Conservation (phyloP, 1,284 basidiomycete genomes). For the Rhodotorula sp. region DNA sequence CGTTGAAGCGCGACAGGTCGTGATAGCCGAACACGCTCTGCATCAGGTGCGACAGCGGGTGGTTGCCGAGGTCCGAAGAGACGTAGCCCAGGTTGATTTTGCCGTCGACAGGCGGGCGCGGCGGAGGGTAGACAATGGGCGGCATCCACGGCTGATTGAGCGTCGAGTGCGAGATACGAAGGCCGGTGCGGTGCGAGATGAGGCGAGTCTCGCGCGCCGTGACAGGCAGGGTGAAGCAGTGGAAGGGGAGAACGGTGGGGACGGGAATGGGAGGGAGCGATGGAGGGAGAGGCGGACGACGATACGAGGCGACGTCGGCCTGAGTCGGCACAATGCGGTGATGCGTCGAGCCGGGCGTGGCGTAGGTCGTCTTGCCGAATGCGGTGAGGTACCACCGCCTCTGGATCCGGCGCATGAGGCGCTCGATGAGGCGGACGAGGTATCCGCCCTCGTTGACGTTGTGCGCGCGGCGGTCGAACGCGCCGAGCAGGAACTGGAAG, state of each 20-base stretch:
- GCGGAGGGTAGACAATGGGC: slow-evolving; percentile 58
- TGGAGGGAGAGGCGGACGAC: slow-evolving; percentile 51
- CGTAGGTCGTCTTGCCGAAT: slow-evolving; percentile 15
- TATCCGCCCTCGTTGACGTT: slow-evolving; percentile 59
- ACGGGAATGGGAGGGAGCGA: slow-evolving; percentile 55
- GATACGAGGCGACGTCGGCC: slow-evolving; percentile 44
- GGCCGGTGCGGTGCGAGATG: slow-evolving; percentile 62
- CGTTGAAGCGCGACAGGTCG: slow-evolving; percentile 56
- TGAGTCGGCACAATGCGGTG: slow-evolving; percentile 9
- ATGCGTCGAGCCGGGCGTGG: background rate
- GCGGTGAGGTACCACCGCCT: slow-evolving; percentile 59
- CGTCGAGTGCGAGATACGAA: slow-evolving; percentile 59
- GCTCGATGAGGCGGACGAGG: slow-evolving; percentile 60
- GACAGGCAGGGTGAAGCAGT: slow-evolving; percentile 63
- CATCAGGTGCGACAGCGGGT: slow-evolving; percentile 66
- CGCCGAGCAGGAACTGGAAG: slow-evolving; percentile 53
- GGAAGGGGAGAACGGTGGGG: slow-evolving; percentile 63
- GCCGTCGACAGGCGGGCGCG: slow-evolving; percentile 55
- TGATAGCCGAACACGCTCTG: slow-evolving; percentile 63
- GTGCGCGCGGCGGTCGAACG: slow-evolving; percentile 46
- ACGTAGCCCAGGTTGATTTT: slow-evolving; percentile 63
- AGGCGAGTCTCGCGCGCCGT: slow-evolving; percentile 59
- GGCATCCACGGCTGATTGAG: slow-evolving; percentile 60
- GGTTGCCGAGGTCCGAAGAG: slow-evolving; percentile 62
- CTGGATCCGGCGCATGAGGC: slow-evolving; percentile 58